Conservation (phyloP, 106 monocot genomes). For the Acanthochlamys bracteata region DNA sequence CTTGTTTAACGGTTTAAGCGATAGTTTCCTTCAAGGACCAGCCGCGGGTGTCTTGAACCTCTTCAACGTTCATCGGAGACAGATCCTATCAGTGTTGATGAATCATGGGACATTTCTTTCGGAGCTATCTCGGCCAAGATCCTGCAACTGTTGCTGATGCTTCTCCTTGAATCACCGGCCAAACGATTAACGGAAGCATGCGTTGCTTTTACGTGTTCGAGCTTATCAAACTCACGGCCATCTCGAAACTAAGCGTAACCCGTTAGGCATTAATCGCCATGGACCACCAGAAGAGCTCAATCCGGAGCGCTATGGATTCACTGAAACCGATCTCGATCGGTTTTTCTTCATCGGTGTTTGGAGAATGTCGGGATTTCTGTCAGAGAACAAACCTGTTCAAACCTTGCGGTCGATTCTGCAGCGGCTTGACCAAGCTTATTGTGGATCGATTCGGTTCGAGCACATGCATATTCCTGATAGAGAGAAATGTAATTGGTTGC, state of each 20-base stretch:
- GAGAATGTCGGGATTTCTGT: constrained; percentile 84
- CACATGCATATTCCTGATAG: constrained; percentile 92
- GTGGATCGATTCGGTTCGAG: constrained; percentile 85
- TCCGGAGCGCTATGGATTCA: constrained; percentile 60
- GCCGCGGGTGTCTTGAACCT: constrained; percentile 84
- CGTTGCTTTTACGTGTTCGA: constrained; percentile 64
- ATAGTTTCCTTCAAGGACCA: constrained; percentile 86
- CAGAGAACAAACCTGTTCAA: constrained; percentile 80
- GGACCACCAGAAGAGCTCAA: constrained; percentile 51
- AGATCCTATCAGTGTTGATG: constrained; percentile 82
- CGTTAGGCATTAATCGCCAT: constrained; percentile 52
- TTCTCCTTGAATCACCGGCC: constrained; percentile 77
- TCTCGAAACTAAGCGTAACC: constrained; percentile 76
- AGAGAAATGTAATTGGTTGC: constrained; percentile 92
- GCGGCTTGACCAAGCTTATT: constrained; percentile 79
- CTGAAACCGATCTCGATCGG: constrained; percentile 70
- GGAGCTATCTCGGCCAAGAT: constrained; percentile 81
- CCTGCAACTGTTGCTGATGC: constrained; percentile 2
- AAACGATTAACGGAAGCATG: constrained; percentile 97
- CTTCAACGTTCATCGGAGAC: constrained; percentile 90
- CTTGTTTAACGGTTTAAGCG: constrained; percentile 65
- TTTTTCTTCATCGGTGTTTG: constrained; percentile 95
- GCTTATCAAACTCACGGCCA: constrained; percentile 90
- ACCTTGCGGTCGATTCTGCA: constrained; percentile 62
- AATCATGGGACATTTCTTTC: constrained; percentile 91